phyloP scores from a whole-genome alignment of 2,329 filamentous ascomycete species.

The Talaromyces funiculosus region DNA sequence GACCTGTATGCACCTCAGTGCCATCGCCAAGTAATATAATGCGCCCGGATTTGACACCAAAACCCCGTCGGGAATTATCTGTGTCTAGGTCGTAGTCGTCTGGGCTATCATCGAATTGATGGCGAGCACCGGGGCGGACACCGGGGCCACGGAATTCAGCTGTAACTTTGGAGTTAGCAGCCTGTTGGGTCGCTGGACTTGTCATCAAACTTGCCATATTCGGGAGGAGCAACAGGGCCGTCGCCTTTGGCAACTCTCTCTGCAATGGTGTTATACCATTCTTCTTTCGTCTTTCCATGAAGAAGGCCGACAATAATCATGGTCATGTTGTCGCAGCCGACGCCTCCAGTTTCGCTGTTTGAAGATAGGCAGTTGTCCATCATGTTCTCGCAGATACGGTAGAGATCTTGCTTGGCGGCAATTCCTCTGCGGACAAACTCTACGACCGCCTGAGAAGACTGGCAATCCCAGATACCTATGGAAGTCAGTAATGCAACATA shows the following conservation, averaged over 20 bases:
- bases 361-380: conserved; percentile 99
- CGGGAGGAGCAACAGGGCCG: conserved; percentile 94
- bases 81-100: conserved; percentile 50
- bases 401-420: conserved; percentile 88
- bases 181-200: conserved; percentile 21
- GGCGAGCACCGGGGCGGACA: conserved; percentile 57
- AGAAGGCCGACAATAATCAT: conserved; percentile 88
- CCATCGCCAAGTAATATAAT: conserved; percentile 95
- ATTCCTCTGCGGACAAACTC: conserved; percentile 97
- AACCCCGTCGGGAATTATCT: conserved; percentile 54
- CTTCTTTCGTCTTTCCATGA: conserved; percentile 85
- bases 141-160: conserved; percentile 81
- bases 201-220: conserved; percentile 84
- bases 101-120: conserved; percentile 73
- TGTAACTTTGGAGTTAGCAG: conserved; percentile 45
- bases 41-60: conserved; percentile 68
- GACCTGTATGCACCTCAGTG: conserved; percentile 83
- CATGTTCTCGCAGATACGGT: conserved; percentile 98
- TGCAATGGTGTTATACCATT: conserved; percentile 96
- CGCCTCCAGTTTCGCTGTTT: conserved; percentile 94
- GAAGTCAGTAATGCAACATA: conserved; percentile 14
- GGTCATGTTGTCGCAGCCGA: conserved; percentile 99
- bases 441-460: conserved; percentile 93
- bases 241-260: conserved; percentile 93
- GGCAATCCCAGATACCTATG: conserved; percentile 97